Base-by-base conservation (phyloP, 1,284 basidiomycete species). In the Boletus mariae region DNA sequence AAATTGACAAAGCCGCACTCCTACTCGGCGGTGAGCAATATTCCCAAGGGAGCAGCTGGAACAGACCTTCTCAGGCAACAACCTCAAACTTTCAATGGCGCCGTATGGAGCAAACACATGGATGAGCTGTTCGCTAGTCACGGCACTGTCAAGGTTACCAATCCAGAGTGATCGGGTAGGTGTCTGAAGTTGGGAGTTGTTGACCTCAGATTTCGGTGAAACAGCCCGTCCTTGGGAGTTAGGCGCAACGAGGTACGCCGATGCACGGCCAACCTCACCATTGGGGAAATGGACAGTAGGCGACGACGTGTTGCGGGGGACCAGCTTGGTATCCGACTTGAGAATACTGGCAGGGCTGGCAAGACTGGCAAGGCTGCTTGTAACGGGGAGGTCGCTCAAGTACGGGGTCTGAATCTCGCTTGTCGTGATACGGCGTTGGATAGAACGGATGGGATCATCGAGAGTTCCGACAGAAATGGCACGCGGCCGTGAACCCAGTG, bases 1-100 rank as follows among this genome's bases (percentile, higher is more conserved):
- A 96, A 99, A 72, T 99, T 99, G 71, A 99, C 94, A 70, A 99
- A 99, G 9, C 95, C 96, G 68, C 97, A 99, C 68, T 96, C 94
- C 93, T 96, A 49, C 51, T 44, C 41, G 47, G 15, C 13, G 6
- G 42, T 57, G 15, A 61, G 55, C 23, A 31, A 40, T 37, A 57
- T 49, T 54, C 47, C 37, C 43, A 26, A 37, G 32, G 9, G 17
- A 45, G 47, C 48, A 40, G 23, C 52, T 32, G 13, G 38, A 47
- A 68, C 77, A 57, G 49, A 94, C 93, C 87, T 99, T 98, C 74
- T 98, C 96, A 2, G 94, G 94, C 45, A 98, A 79, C 64, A 98
- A 78, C 59, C 96, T 80, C 67, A 98, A 77, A 63, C 92, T 95
- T 74, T 98, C 96, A 59, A 98, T 98, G 13, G 94, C 91, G 48